Base-by-base conservation (phyloP, 371 early-diverging fungal genomes). In the Massospora cicadina region DNA sequence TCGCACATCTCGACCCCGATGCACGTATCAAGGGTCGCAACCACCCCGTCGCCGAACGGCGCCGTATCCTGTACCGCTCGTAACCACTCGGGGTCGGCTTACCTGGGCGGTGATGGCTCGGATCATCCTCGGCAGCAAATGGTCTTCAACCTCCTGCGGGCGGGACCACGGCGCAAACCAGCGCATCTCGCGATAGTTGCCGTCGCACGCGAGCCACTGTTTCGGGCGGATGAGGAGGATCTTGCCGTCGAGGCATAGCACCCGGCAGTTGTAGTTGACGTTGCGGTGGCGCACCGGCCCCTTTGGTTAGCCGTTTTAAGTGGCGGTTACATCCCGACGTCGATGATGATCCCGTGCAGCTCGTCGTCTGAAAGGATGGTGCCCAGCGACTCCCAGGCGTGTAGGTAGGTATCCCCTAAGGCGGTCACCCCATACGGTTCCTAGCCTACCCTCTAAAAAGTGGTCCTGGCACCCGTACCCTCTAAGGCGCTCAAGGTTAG, bases 401-500 rank as follows among this genome's bases (percentile, higher is more conserved):
- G 98, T 24, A 83, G 71, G 72, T 84, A 86, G 0, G 98, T 97
- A 73, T 97, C 98, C 57, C 82, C 88, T 88, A 64, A 59, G 60
- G 12, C 43, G 21, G 56, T 59, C 23, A 65, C 29, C 43, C 25
- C 29, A 30, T 12, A 54, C 25, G 58, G 2, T 31, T 57, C 33
- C 57, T 24, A 24, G 3, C 43, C 31, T 74, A 85, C 90, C 81
- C 81, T 98, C 98, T 32, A 89, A 72, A 74, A 94, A 96, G 69
- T 98, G 98, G 72, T 98, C 98, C 66, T 91, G 86, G 76, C 98
- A 98, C 0, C 96, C 95, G 73, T 98, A 98, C 13, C 98, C 98
- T 33, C 86, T 85, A 66, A n/a, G n/a, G n/a, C n/a, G n/a, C n/a
- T n/a, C n/a, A n/a, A n/a, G n/a, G n/a, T n/a, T n/a, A n/a, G n/a